Percentiles rank a stretch among this genome's conserved stretches.
Evolutionary conservation across 2,329 filamentous ascomycete genomes (phyloP).

Genomic region (Calonectria hongkongensis): DNA sequence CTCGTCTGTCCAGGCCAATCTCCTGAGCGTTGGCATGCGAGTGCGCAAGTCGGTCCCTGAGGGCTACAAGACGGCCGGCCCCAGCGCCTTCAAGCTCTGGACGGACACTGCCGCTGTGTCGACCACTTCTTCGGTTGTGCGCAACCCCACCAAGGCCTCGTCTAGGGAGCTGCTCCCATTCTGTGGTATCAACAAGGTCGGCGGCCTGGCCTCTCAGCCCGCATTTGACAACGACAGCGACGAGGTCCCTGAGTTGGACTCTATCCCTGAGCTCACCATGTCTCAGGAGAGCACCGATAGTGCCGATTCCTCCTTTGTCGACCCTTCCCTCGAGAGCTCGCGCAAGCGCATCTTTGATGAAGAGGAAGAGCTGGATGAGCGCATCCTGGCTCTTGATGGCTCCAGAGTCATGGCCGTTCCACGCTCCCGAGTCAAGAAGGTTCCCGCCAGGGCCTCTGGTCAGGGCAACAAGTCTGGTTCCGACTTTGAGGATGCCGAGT

Average conservation of each 20-base stretch:
- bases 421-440: constrained; percentile 56
- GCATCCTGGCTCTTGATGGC: constrained; percentile 61
- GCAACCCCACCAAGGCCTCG: constrained; percentile 52
- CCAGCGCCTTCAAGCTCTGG: constrained; percentile 72
- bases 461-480: constrained; percentile 54
- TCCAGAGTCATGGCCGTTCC: constrained; percentile 71
- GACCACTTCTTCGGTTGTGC: constrained; percentile 37
- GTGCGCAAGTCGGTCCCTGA: constrained; percentile 94
- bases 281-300: constrained; percentile 73
- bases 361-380: constrained; percentile 61
- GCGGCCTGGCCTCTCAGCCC: constrained; percentile 79
- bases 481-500: constrained; percentile 83
- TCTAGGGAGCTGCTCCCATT: constrained; percentile 84
- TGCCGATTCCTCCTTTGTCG: constrained; percentile 49
- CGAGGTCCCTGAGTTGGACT: constrained; percentile 60
- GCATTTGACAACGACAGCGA: constrained; percentile 56
- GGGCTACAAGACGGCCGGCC: constrained; percentile 86
- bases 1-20: constrained; percentile 82
- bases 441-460: constrained; percentile 69
- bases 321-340: constrained; percentile 43
- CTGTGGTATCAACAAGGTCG: constrained; percentile 86
- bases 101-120: constrained; percentile 58
- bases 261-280: constrained; percentile 70
- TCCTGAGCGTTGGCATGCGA: constrained; percentile 96
- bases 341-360: constrained; percentile 71